These are phyloP conservation scores for Termitomyces sp. DNA, from an alignment of 768 basidiomycete species.

Conservation along the genomic window DNA sequence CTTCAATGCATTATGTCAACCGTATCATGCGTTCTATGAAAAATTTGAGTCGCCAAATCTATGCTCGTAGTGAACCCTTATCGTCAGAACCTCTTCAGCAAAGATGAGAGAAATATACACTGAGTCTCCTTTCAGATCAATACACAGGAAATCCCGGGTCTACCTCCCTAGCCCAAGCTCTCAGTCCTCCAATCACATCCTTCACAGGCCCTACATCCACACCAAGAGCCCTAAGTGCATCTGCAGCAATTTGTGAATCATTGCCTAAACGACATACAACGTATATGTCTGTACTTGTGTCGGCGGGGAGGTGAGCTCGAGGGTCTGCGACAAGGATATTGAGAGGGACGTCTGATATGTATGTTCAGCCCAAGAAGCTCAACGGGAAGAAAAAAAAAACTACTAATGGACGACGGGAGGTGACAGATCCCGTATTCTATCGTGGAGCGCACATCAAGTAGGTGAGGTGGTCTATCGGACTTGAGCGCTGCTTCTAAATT, in stretches of 20 bases:
- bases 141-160: slow-evolving; percentile 81
- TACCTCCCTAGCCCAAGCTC: slow-evolving; percentile 72
- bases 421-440: slow-evolving; percentile 86
- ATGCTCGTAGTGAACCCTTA: neutral
- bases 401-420: slow-evolving; percentile 70
- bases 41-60: neutral
- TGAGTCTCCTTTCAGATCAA: slow-evolving; percentile 27
- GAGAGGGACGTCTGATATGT: slow-evolving; percentile 58
- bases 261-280: slow-evolving; percentile 88
- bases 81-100: neutral
- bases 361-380: neutral
- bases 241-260: slow-evolving; percentile 86
- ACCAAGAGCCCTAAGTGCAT: slow-evolving; percentile 42
- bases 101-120: neutral
- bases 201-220: slow-evolving; percentile 32
- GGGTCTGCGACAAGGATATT: slow-evolving; percentile 60
- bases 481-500: slow-evolving; percentile 26
- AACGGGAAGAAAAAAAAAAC: neutral
- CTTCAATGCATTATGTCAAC: no score
- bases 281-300: slow-evolving; percentile 31
- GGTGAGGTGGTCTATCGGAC: slow-evolving; percentile 18
- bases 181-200: slow-evolving; percentile 79
- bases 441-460: slow-evolving; percentile 79
- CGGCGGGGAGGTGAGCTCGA: slow-evolving; percentile 27
- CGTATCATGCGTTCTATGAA: no score